Evolutionary conservation across 2,329 filamentous ascomycete genomes (phyloP), one percentile per base, ranked within the genome.

Genomic region (Chaetomium sp.): DNA sequence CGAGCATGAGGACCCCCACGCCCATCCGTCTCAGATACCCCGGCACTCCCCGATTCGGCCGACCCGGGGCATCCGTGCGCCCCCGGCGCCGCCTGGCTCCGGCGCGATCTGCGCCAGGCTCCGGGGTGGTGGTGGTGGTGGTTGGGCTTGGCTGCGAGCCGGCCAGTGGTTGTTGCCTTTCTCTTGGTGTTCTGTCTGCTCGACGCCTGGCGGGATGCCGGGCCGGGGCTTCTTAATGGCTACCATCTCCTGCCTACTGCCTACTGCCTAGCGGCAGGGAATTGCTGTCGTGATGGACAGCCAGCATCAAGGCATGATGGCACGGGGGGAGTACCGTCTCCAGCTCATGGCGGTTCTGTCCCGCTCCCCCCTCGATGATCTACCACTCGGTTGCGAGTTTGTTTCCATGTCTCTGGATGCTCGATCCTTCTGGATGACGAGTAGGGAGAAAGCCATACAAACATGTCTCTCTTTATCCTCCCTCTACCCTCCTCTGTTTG

Each of bases 401-500:
- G 23, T 55, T 57, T 50, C 57, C 38, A 35, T 19, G 5, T n/a
- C 13, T 10, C 5, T 13, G 47, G 53, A 57, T 10, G 2, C 25
- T 13, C 47, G 21, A 10, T 5, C 19, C 19, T 31, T 13, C 9
- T 23, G n/a, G 9, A 55, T 1, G 51, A 47, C 33, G 19, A 35
- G n/a, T 55, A 27, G 51, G 60, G 51, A 56, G n/a, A 35, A 53
- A 29, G 47, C 31, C 42, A 60, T 64, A 57, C 63, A 57, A 65
- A 50, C 59, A 61, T 29, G 55, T 47, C 53, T 50, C 45, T 45
- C 59, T 62, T 67, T 65, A 66, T 60, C 49, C 55, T 42, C 54
- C 55, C 45, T 53, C 67, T 53, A 49, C 59, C 56, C 54, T 49
- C 62, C 57, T 60, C 59, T 64, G 65, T 71, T 67, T 62, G 51